Evolutionary conservation across 495 filamentous ascomycete species (phyloP).

Genomic region (Aspergillus steynii): DNA sequence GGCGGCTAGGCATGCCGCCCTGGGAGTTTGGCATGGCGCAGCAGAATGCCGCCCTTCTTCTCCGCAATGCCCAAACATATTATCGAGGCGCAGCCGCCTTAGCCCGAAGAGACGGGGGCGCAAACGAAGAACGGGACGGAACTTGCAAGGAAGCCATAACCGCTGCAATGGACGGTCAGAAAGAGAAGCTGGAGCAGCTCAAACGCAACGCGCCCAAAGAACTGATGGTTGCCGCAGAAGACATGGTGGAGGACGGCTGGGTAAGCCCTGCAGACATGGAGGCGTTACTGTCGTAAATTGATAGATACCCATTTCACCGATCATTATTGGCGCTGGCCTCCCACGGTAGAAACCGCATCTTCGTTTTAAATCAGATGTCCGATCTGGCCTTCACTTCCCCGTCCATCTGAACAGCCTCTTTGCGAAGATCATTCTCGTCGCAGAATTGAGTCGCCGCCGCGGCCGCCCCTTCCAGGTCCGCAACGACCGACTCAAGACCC

Average conservation of each 20-base stretch:
- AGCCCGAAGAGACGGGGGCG: constrained; percentile 39
- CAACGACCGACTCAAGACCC: constrained; percentile 64
- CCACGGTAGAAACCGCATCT: background rate
- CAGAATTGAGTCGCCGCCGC: constrained; percentile 45
- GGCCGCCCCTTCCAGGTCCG: constrained; percentile 68
- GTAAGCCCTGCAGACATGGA: constrained; percentile 38
- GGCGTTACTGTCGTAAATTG: constrained; percentile 34
- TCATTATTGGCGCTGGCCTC: constrained; percentile 5
- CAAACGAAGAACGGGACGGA: constrained; percentile 49
- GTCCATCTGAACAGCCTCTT: constrained; percentile 46
- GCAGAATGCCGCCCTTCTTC: constrained; percentile 48
- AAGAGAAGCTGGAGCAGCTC: constrained; percentile 40
- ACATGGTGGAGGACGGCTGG: constrained; percentile 54
- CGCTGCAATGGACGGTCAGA: constrained; percentile 44
- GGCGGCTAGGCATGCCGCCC: constrained; percentile 51
- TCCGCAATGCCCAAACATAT: constrained; percentile 64
- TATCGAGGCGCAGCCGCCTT: constrained; percentile 60
- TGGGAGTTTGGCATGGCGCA: constrained; percentile 45
- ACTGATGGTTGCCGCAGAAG: constrained; percentile 39
- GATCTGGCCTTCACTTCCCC: constrained; percentile 37
- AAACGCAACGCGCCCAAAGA: constrained; percentile 31
- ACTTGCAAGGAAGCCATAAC: constrained; percentile 46
- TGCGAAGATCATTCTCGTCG: constrained; percentile 39
- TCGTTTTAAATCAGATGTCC: constrained; percentile 17
- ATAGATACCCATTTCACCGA: constrained; percentile 8